Conservation (phyloP, 2,329 filamentous ascomycete species). For the Cercospora berteroae region DNA sequence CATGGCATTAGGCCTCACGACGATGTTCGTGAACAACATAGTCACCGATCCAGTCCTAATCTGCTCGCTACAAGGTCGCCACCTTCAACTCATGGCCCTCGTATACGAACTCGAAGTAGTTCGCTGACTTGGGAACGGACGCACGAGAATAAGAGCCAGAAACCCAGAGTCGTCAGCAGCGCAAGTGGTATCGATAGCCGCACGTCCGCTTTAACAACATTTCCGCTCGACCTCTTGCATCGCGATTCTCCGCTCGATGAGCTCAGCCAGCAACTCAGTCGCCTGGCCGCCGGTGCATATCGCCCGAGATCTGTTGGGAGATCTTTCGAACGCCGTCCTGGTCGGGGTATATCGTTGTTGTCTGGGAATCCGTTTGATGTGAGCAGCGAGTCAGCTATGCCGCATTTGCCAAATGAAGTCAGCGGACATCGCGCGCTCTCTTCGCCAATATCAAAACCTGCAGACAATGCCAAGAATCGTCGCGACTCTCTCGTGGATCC, state of each 20-base stretch:
- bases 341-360: conserved; percentile 25
- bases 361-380: conserved; percentile 24
- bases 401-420: background rate
- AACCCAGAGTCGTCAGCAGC: conserved; percentile 22
- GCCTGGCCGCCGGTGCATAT: conserved; percentile 20
- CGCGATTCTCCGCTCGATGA: conserved; percentile 36
- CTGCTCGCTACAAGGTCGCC: conserved; percentile 14
- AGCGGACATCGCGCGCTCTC: background rate
- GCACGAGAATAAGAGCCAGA: background rate
- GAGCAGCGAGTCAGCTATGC: background rate
- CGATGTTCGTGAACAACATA: background rate
- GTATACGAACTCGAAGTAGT: conserved; percentile 23
- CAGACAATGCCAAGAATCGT: background rate
- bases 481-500: conserved; percentile 10
- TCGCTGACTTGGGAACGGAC: conserved; percentile 22
- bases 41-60: conserved; percentile 27
- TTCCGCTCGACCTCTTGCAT: conserved; percentile 20
- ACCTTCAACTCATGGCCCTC: background rate
- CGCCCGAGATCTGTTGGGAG: conserved; percentile 30
- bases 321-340: conserved; percentile 26
- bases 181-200: conserved; percentile 18
- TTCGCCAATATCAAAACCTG: background rate
- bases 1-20: background rate
- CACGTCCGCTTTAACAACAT: conserved; percentile 10
- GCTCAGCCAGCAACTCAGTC: conserved; percentile 33